phyloP scores from a whole-genome alignment of 805 yeast species.

The Yarrowia sp. region DNA sequence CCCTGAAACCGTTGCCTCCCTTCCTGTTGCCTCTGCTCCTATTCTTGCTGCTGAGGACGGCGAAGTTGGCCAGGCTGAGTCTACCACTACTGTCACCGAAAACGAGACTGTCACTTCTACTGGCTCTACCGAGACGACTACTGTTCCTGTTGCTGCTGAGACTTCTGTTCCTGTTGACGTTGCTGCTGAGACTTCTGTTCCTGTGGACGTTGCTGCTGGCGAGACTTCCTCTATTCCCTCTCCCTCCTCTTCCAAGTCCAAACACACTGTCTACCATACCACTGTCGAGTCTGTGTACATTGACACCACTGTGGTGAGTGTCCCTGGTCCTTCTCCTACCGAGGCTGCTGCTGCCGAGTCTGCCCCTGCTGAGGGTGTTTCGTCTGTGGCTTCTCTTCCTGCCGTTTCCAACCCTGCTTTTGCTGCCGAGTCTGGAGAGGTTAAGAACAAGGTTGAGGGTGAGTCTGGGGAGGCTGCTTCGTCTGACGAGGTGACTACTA shows the following conservation, averaged over 20 bases:
- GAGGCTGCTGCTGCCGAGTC: not conserved
- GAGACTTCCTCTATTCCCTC: not conserved
- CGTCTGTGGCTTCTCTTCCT: not conserved
- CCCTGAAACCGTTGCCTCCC: not conserved
- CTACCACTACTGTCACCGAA: conserved; percentile 9
- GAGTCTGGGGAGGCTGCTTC: not conserved
- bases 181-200: not conserved
- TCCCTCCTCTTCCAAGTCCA: not conserved
- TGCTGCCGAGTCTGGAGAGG: conserved; percentile 14
- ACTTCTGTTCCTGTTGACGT: not conserved
- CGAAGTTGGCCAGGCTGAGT: not conserved
- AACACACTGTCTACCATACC: conserved; percentile 7
- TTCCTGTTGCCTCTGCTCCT: not conserved
- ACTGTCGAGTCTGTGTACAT: not conserved
- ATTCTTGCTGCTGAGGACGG: not conserved
- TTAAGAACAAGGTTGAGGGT: not conserved
- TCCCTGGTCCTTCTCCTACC: not conserved
- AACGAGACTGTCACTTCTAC: not conserved
- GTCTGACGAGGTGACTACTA: not conserved
- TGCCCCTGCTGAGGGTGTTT: not conserved
- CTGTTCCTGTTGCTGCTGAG: not conserved
- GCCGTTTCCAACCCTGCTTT: not conserved
- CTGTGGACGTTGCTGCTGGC: not conserved
- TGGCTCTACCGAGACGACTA: not conserved
- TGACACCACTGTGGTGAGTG: not conserved